phyloP scores from a whole-genome alignment of 495 filamentous ascomycete genomes.

The Lepidopterella palustris region DNA sequence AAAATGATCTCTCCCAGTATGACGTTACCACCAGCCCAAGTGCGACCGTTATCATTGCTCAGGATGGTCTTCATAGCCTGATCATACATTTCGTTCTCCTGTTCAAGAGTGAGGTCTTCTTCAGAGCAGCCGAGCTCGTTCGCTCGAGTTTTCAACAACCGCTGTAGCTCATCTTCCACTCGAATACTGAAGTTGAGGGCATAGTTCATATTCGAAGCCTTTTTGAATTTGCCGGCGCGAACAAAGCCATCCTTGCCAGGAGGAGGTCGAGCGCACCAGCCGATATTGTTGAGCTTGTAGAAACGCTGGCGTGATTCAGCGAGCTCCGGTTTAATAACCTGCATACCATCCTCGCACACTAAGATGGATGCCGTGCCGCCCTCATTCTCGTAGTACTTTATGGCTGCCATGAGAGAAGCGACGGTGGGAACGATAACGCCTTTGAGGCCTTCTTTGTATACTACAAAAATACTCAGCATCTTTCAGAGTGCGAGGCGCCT shows the following conservation, averaged over 20 bases:
- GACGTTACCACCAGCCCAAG: slow-evolving; percentile 67
- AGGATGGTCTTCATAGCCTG: not conserved
- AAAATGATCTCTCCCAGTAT: slow-evolving; percentile 31
- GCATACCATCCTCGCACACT: not conserved
- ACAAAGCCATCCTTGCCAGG: not conserved
- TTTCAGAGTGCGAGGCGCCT: not conserved
- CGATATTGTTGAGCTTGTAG: slow-evolving; percentile 3
- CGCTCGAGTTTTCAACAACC: not conserved
- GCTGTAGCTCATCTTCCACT: slow-evolving; percentile 5
- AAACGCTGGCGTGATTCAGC: not conserved
- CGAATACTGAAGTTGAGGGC: not conserved
- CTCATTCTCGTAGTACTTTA: not conserved
- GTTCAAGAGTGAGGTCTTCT: slow-evolving; percentile 1
- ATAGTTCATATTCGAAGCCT: slow-evolving; percentile 5
- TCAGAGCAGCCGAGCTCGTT: not conserved
- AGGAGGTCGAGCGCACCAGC: not conserved
- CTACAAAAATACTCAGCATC: slow-evolving; percentile 13
- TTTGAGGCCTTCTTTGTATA: slow-evolving; percentile 58
- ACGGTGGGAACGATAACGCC: slow-evolving; percentile 53
- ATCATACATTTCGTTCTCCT: not conserved
- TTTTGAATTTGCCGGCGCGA: slow-evolving; percentile 1
- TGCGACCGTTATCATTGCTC: slow-evolving; percentile 49
- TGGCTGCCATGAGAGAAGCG: slow-evolving; percentile 11
- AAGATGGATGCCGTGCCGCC: not conserved
- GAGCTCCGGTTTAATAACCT: not conserved